Evolutionary conservation across 2,329 filamentous ascomycete genomes (phyloP).

Genomic region (Phyllachora maydis): DNA sequence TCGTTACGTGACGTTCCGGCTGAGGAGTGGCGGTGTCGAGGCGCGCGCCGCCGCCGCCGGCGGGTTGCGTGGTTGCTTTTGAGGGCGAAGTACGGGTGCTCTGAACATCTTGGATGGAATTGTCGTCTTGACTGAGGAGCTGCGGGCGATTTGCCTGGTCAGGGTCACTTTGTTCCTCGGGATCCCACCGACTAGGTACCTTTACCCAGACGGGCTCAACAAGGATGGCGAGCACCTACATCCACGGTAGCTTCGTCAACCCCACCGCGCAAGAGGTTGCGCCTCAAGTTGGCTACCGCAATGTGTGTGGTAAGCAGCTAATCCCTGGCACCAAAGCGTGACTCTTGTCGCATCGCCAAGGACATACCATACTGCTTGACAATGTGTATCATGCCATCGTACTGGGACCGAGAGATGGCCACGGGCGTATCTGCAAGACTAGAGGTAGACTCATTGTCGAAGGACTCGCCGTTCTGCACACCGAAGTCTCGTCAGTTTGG

Average conservation of each 20-base stretch:
- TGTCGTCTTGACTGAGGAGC: conserved; percentile 11
- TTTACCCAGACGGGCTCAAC: neutral
- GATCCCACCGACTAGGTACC: conserved; percentile 1
- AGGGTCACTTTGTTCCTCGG: conserved; percentile 2
- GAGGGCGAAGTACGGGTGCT: too few relatives aligned
- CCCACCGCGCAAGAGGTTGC: conserved; percentile 27
- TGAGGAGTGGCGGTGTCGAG: conserved; percentile 8
- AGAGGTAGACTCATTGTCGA: too few relatives aligned
- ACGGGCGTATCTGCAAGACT: too few relatives aligned
- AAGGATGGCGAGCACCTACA: conserved; percentile 13
- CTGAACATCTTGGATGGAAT: too few relatives aligned
- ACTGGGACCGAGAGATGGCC: too few relatives aligned
- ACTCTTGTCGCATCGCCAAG: neutral
- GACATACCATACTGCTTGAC: conserved; percentile 32
- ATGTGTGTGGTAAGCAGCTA: conserved; percentile 2
- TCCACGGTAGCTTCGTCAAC: conserved; percentile 22
- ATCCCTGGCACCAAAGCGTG: neutral
- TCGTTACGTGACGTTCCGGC: neutral
- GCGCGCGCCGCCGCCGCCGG: too few relatives aligned
- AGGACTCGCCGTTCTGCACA: too few relatives aligned
- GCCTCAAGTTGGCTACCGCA: conserved; percentile 18
- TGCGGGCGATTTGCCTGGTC: conserved; percentile 1
- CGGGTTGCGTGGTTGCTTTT: too few relatives aligned
- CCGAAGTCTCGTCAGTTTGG: too few relatives aligned
- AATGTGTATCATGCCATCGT: too few relatives aligned